Conservation (phyloP, 2,329 filamentous ascomycete species). For the Nigrospora oryzae region DNA sequence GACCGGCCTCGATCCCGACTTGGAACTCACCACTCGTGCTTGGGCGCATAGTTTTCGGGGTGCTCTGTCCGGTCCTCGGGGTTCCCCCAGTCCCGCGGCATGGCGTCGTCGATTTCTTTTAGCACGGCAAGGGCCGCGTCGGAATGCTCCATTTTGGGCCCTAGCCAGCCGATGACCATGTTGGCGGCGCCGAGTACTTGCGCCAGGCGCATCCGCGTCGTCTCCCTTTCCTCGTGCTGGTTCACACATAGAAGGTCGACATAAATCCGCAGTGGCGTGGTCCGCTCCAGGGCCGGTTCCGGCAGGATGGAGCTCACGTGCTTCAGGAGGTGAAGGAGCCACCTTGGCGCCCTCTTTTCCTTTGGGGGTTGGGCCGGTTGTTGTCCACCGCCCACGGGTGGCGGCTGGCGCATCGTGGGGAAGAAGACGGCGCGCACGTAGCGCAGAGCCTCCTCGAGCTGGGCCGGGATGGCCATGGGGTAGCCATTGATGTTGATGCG, state of each 20-base stretch:
- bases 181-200: constrained; percentile 5
- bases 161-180: constrained; percentile 24
- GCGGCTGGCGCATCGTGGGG: constrained; percentile 7
- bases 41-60: constrained; percentile 24
- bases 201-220: not conserved
- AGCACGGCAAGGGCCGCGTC: constrained; percentile 17
- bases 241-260: constrained; percentile 6
- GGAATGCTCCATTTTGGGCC: constrained; percentile 17
- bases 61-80: constrained; percentile 22
- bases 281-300: not conserved
- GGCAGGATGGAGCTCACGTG: constrained; percentile 4
- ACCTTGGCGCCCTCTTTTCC: constrained; percentile 1
- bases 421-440: constrained; percentile 24
- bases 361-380: not conserved
- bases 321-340: constrained; percentile 5
- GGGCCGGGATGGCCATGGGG: constrained; percentile 16
- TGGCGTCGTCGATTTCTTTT: constrained; percentile 17
- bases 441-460: constrained; percentile 20
- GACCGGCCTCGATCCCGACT: constrained; percentile 3
- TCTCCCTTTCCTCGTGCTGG: constrained; percentile 3
- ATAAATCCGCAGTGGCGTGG: constrained; percentile 5
- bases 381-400: not conserved
- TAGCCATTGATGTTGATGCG: constrained; percentile 18
- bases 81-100: constrained; percentile 23
- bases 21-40: constrained; percentile 15